Conservation (phyloP, 495 filamentous ascomycete genomes). For the Venustampulla echinocandica region DNA sequence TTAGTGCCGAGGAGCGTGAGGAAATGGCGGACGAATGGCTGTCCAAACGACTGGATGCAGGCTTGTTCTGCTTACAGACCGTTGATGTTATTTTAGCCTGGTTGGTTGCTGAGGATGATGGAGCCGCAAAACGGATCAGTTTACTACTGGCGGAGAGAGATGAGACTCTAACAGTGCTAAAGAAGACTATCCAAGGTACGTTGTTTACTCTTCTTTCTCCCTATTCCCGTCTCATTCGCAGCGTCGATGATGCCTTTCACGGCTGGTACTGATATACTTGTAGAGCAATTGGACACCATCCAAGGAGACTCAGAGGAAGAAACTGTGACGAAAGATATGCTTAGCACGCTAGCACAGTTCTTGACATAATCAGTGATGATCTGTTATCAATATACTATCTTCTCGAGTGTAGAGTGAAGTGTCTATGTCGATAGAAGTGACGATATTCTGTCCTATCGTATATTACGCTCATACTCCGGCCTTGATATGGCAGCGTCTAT, state of each 20-base stretch:
- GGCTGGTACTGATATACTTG: conserved; percentile 21
- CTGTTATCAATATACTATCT: not conserved
- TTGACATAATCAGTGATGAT: conserved; percentile 25
- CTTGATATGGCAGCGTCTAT: not conserved
- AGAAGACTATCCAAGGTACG: conserved; percentile 59
- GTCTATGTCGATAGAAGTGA: no score
- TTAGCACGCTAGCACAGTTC: conserved; percentile 53
- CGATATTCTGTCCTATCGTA: not conserved
- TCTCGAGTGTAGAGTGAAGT: no score
- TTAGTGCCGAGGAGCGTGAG: conserved; percentile 47
- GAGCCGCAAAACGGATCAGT: conserved; percentile 58
- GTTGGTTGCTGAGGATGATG: conserved; percentile 85
- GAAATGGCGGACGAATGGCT: conserved; percentile 71
- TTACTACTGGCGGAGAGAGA: conserved; percentile 58
- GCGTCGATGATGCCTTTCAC: not conserved
- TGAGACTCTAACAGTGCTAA: conserved; percentile 53
- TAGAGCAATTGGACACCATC: conserved; percentile 45
- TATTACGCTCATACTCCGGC: no score
- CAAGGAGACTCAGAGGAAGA: conserved; percentile 48
- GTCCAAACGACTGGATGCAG: conserved; percentile 75
- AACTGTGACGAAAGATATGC: conserved; percentile 56
- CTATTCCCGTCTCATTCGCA: not conserved
- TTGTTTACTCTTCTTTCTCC: not conserved
- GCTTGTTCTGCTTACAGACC: conserved; percentile 77
- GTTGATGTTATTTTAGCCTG: conserved; percentile 86